A percentile compares a stretch with the other conserved stretches of the same genome.
Evolutionary conservation across 2,329 filamentous ascomycete genomes (phyloP).

Genomic region (Cladosporium colombiae): DNA sequence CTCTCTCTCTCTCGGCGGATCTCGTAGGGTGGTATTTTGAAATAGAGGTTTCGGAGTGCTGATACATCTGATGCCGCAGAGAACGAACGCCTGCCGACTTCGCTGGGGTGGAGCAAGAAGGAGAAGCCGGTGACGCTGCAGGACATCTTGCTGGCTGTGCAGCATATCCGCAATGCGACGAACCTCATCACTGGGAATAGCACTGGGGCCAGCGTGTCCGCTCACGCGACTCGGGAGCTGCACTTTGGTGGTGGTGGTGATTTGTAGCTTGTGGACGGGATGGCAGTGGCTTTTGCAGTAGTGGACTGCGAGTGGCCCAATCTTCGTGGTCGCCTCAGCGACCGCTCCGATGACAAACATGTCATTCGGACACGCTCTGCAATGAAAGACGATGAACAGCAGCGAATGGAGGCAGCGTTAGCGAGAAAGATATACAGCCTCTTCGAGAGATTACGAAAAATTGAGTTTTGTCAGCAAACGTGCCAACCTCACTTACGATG

Average conservation of each 20-base stretch:
- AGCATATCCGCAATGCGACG: slow-evolving; percentile 22
- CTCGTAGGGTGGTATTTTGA: no score
- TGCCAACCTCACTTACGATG: background rate
- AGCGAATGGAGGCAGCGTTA: background rate
- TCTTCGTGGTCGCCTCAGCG: background rate
- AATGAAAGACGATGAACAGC: background rate
- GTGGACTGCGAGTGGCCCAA: no score
- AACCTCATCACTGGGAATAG: slow-evolving; percentile 19
- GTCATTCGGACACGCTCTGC: background rate
- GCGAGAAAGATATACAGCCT: background rate
- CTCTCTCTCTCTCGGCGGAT: no score
- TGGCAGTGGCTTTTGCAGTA: no score
- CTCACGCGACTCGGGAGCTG: background rate
- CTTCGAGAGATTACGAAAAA: background rate
- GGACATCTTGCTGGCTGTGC: slow-evolving; percentile 23
- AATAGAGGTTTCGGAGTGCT: background rate
- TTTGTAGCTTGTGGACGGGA: background rate
- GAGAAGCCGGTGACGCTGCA: slow-evolving; percentile 24
- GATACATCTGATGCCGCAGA: slow-evolving; percentile 31
- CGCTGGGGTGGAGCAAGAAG: slow-evolving; percentile 44
- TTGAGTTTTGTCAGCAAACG: background rate
- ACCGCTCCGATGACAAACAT: background rate
- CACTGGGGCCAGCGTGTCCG: background rate
- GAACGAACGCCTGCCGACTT: slow-evolving; percentile 45
- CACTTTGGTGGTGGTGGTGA: slow-evolving; percentile 1